Base-by-base conservation (phyloP, 2,329 filamentous ascomycete genomes). In the Chaetomium globosum region DNA sequence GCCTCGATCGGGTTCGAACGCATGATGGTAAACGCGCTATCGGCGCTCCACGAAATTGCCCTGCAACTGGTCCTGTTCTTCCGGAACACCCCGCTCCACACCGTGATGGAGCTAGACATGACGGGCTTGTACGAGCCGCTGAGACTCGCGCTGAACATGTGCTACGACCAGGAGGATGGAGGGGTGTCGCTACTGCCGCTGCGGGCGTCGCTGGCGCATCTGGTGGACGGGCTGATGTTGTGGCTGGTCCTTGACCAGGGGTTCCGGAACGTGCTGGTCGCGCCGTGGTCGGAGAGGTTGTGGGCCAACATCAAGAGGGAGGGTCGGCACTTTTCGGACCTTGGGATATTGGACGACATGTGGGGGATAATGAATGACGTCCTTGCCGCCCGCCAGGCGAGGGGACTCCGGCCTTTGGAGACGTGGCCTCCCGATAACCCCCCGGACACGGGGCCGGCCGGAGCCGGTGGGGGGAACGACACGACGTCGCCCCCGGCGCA, bases 51-150 rank as follows among this genome's bases (percentile, higher is more conserved):
- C 71, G 57, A 63, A n/a, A 68, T 53, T 23, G 85, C 84, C 0
- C 69, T 87, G 2, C 77, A 84, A 1, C 71, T 90, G 2, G 83
- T 82, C 0, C 0, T 16, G n/a, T 65, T 39, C 19, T 56, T 63
- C 23, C 66, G 70, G 13, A 13, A 53, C 58, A 12, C 7, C 6
- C 64, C 64, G n/a, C 23, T 1, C 33, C 9, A 66, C 31, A 28
- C 46, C 28, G 56, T 56, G 31, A 67, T 59, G 30, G 53, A 62
- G 28, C 46, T 59, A 49, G 63, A 73, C 28, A 59, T 74, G 26
- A 56, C 66, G 1, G 46, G 16, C 2, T 60, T 76, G 6, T 67
- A 72, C 60, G n/a, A 61, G 9, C 70, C 68, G 1, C 61, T 76
- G 9, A 64, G 57, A 7, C 31, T 55, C n/a, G 69, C 70, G 4